Percentiles rank a stretch among this genome's conserved stretches.
phyloP scores from a whole-genome alignment of 1,139 yeast genomes.

The Taiozyma sp. region DNA sequence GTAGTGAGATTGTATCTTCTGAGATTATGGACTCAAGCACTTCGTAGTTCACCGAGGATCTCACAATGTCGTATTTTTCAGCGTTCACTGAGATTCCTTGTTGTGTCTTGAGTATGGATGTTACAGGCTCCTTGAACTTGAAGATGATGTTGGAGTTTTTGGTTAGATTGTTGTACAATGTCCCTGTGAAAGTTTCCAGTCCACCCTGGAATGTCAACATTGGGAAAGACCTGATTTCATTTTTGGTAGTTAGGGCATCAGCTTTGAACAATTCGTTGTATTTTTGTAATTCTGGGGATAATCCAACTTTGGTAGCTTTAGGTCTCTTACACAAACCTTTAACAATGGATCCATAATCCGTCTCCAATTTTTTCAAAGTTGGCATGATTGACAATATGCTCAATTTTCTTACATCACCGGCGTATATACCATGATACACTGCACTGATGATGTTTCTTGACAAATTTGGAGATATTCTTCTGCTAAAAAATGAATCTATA shows the following conservation, averaged over 20 bases:
- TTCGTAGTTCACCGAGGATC: constrained; percentile 48
- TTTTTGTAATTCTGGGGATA: constrained; percentile 16
- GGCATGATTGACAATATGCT: constrained; percentile 46
- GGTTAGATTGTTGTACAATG: constrained; percentile 33
- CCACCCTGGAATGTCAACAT: constrained; percentile 51
- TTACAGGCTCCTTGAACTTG: constrained; percentile 23
- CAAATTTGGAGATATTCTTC: constrained; percentile 63
- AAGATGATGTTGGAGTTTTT: constrained; percentile 38
- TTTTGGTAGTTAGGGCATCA: constrained; percentile 32
- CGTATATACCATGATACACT: constrained; percentile 82
- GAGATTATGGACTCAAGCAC: constrained; percentile 25
- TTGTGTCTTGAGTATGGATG: constrained; percentile 5
- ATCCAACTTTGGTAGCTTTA: constrained; percentile 5
- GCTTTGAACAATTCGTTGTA: constrained; percentile 8
- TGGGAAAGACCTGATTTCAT: constrained; percentile 40
- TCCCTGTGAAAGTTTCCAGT: constrained; percentile 44
- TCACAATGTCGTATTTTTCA: constrained; percentile 41
- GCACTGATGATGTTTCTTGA: constrained; percentile 74
- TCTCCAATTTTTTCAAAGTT: constrained; percentile 52
- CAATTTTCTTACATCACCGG: constrained; percentile 68
- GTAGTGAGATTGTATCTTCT: constrained; percentile 5
- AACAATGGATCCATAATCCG: constrained; percentile 53
- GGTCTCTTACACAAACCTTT: constrained; percentile 28
- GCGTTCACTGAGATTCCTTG: constrained; percentile 16
- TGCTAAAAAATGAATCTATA: constrained; percentile 55